phyloP scores from a whole-genome alignment of 2,329 filamentous ascomycete genomes.

The Pleoardoris graminearum region DNA sequence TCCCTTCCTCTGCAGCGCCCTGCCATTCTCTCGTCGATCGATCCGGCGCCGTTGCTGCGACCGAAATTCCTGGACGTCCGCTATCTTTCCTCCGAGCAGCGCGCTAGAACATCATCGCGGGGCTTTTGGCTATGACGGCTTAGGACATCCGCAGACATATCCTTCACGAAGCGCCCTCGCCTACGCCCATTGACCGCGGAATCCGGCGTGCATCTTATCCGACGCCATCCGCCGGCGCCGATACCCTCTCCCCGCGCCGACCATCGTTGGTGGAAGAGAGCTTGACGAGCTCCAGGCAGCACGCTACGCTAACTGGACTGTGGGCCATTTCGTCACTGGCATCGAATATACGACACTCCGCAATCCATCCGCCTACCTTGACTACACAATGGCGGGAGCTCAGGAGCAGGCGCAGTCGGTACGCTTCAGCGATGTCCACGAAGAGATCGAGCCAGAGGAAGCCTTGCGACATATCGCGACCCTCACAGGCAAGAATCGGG shows the following conservation, averaged over 20 bases:
- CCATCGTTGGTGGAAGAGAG: not conserved
- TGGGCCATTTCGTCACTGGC: constrained; percentile 2
- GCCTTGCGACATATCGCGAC: constrained; percentile 39
- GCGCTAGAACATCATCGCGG: constrained; percentile 6
- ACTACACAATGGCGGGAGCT: constrained; percentile 32
- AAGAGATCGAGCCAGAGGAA: constrained; percentile 45
- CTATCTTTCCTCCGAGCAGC: constrained; percentile 4
- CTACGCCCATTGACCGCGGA: not conserved
- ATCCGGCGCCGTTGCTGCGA: not conserved
- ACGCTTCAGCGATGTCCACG: constrained; percentile 46
- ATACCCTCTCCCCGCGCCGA: not conserved
- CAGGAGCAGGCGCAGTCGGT: constrained; percentile 39
- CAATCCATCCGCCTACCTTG: constrained; percentile 2
- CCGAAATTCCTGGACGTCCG: not conserved
- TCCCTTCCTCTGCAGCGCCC: not conserved
- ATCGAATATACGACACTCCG: not conserved
- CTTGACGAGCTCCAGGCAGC: not conserved
- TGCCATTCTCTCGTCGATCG: not conserved
- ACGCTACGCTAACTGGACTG: not conserved
- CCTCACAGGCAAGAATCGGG: constrained; percentile 27
- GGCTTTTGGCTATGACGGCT: constrained; percentile 7
- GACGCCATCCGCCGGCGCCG: constrained; percentile 5
- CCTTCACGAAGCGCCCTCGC: not conserved
- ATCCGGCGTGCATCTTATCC: not conserved
- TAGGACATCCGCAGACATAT: constrained; percentile 1